Percentiles rank a stretch among this genome's conserved stretches.
phyloP scores from a whole-genome alignment of 1,284 basidiomycete genomes.

The Fistulinella cinereoalba region DNA sequence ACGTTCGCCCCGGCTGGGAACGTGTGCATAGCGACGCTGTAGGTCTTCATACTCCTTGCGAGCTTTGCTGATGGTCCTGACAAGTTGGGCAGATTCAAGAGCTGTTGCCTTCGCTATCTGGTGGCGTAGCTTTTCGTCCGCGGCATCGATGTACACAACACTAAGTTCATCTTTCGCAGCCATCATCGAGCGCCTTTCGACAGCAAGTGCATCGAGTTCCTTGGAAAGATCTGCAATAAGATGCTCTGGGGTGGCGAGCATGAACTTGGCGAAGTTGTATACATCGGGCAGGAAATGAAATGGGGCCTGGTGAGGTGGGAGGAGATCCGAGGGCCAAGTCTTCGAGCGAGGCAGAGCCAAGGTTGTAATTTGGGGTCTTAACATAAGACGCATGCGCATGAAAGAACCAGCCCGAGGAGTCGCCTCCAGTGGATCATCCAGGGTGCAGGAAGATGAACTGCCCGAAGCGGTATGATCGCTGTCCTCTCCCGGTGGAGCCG shows the following conservation, averaged over 20 bases:
- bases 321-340: conserved; percentile 91
- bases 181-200: conserved; percentile 63
- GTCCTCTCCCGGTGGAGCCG: conserved; percentile 37
- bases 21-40: conserved; percentile 38
- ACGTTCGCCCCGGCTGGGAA: conserved; percentile 40
- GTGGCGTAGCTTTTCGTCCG: conserved; percentile 68
- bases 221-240: conserved; percentile 69
- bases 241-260: conserved; percentile 90
- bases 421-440: conserved; percentile 20
- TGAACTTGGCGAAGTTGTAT: conserved; percentile 87
- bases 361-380: conserved; percentile 92
- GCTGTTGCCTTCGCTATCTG: conserved; percentile 78
- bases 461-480: conserved; percentile 35
- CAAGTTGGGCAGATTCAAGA: conserved; percentile 63
- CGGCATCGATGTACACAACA: conserved; percentile 77
- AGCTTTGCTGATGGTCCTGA: conserved; percentile 59
- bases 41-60: conserved; percentile 59
- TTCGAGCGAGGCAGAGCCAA: conserved; percentile 90
- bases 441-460: conserved; percentile 47
- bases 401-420: conserved; percentile 51
- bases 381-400: conserved; percentile 86
- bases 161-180: conserved; percentile 75
- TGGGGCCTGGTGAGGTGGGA: conserved; percentile 89
- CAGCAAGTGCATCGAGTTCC: conserved; percentile 72
- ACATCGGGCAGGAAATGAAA: conserved; percentile 97